Evolutionary conservation across 306 rosid genomes (phyloP).

Genomic region (Trifolium dubium): DNA sequence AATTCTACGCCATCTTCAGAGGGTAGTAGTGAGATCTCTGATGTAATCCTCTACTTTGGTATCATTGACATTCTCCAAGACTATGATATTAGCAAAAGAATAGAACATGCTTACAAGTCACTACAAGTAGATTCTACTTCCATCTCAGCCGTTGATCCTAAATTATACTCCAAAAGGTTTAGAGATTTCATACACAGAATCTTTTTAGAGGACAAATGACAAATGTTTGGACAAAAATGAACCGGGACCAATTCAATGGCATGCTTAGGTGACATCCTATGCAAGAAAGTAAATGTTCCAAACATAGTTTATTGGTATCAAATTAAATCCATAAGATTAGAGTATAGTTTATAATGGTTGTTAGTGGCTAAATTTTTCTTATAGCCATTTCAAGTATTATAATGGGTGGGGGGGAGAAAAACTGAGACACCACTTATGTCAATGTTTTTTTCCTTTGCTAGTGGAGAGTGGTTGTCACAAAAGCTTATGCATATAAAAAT

Average conservation of each 20-base stretch:
- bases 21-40: constrained; percentile 46
- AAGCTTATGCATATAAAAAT: constrained; percentile 43
- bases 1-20: constrained; percentile 42
- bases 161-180: constrained; percentile 63
- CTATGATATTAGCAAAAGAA: constrained; percentile 66
- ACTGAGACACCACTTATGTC: constrained; percentile 26
- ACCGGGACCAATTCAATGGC: constrained; percentile 35
- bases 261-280: constrained; percentile 23
- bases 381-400: constrained; percentile 47
- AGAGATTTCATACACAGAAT: constrained; percentile 63
- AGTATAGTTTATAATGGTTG: constrained; percentile 41
- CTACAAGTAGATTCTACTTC: constrained; percentile 63
- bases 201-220: constrained; percentile 60
- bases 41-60: constrained; percentile 68
- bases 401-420: constrained; percentile 23
- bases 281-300: constrained; percentile 28
- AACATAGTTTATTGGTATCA: background rate
- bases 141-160: constrained; percentile 68
- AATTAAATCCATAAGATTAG: constrained; percentile 30
- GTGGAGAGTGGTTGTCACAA: constrained; percentile 39
- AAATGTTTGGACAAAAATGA: constrained; percentile 32
- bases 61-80: constrained; percentile 74
- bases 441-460: constrained; percentile 21
- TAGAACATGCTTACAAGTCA: constrained; percentile 72
- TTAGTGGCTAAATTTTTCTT: constrained; percentile 52